Evolutionary conservation across 768 basidiomycete species (phyloP).

Genomic region (Leccinum sublutescens): DNA sequence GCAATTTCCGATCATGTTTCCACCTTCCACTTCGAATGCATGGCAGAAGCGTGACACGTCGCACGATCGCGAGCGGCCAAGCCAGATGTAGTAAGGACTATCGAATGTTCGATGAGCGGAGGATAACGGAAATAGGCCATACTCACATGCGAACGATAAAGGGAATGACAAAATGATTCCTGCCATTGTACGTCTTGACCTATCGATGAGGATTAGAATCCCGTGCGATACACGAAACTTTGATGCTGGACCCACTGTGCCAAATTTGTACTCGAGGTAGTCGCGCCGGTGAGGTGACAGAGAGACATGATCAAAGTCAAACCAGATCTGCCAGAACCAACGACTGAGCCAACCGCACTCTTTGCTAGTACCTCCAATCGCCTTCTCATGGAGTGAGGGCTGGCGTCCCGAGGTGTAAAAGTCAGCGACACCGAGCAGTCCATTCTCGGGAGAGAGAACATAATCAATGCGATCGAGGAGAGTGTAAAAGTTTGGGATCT

Average conservation of each 20-base stretch:
- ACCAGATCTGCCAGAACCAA: conserved; percentile 81
- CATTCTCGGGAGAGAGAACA: conserved; percentile 56
- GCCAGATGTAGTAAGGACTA: conserved; percentile 73
- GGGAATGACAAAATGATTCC: conserved; percentile 69
- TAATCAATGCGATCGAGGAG: conserved; percentile 68
- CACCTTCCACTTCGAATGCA: conserved; percentile 62
- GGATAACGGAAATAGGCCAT: neutral
- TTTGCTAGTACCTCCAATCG: conserved; percentile 61
- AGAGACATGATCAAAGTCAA: conserved; percentile 54
- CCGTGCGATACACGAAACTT: neutral
- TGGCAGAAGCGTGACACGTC: conserved; percentile 56
- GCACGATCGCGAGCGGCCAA: conserved; percentile 63
- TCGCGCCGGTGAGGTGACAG: conserved; percentile 58
- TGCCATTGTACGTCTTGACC: conserved; percentile 68
- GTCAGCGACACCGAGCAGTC: conserved; percentile 67
- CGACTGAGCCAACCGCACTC: conserved; percentile 64
- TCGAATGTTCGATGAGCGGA: neutral
- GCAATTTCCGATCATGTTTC: conserved; percentile 54
- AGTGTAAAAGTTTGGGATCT: conserved; percentile 64
- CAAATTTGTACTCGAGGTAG: conserved; percentile 78
- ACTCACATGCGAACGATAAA: conserved; percentile 62
- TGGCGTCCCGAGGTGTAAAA: conserved; percentile 66
- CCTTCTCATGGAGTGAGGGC: conserved; percentile 54
- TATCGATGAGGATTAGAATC: conserved; percentile 13
- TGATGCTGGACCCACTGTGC: conserved; percentile 46